Evolutionary conservation across 805 yeast species (phyloP), one percentile per base, ranked within the genome.

Genomic region (Kuraishia molischiana): DNA sequence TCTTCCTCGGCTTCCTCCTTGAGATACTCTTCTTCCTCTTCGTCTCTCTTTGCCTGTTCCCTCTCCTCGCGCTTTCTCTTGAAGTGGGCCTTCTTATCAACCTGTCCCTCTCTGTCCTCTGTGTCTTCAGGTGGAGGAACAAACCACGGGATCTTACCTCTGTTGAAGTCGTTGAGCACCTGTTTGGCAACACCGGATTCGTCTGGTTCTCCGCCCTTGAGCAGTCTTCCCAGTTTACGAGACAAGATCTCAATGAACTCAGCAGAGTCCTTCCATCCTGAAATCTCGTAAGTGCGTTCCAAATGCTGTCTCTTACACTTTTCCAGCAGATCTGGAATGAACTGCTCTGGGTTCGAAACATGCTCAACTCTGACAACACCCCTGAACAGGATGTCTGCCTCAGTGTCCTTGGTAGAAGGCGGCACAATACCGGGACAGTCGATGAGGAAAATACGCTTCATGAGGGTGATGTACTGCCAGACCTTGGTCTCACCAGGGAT

Each of bases 351-450:
- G 53, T 85, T 69, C 0, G 94, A 75, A 35, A 92, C 97, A 54
- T 90, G 95, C 58, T 90, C 98, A n/a, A 90, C 96, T 66, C 98
- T 82, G 2, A 90, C 98, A 15, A 92, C 98, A 56, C 98, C 98
- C 60, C 96, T 77, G 63, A 90, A 85, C 47, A 90, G 60, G 51
- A 90, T 86, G 59, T 90, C 97, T 20, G 95, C 78, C 56, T 86
- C 95, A 1, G 90, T 62, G 58, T 92, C 98, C 52, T 79, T 86
- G 21, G 78, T 57, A 14, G 94, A 83, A 20, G 98, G 98, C 8
- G 98, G 98, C 17, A 90, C 98, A 54, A 90, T 90, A 63, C 98
- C 98, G 2, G 98, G 98, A 69, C 98, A 92, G 64, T 90, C 98
- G 52, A 90, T 92, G 51, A 90, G 67, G 62, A 89, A 90, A 37